Evolutionary conservation across 2,329 filamentous ascomycete species (phyloP), one percentile per base, ranked within the genome.

Genomic region (Colletotrichum karsti): DNA sequence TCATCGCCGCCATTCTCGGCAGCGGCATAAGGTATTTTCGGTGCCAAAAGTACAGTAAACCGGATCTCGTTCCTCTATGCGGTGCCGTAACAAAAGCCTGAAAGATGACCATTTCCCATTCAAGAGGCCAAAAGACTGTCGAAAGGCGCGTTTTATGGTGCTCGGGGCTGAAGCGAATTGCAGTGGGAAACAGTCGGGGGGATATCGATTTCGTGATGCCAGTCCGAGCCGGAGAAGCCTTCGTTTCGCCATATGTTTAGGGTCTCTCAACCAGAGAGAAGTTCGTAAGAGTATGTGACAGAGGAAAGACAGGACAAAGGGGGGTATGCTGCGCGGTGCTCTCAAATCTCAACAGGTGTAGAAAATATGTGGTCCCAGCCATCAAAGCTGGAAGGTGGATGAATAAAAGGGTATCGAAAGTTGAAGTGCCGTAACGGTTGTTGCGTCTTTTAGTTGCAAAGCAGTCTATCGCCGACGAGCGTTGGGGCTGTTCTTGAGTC

Each of bases 401-500:
- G 62, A 69, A 61, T 28, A 53, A 66, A 71, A 72, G 53, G 63
- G 57, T 60, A 66, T 66, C 63, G 44, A 58, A 48, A 26, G 42
- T 46, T 30, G 24, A 46, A 57, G 30, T 26, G 53, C 30, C 30
- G 12, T 44, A 18, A 35, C 33, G 58, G 35, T 18, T 61, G 12
- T 42, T n/a, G 37, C 58, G 15, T 33, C 46, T 42, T 24, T 39
- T 18, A 28, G 55, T 15, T 48, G 44, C 30, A 46, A 51, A 57
- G 20, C 46, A 42, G 39, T 67, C 73, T 76, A 82, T 75, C 78
- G 74, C 53, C 75, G 77, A 66, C 77, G 77, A 70, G 77, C 75
- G 18, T 78, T 74, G n/a, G 80, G 75, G 65, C 84, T 82, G 70
- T 84, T 81, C 80, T 90, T 90, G 72, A 91, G 85, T 63, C 88